These are phyloP conservation scores for Cystofilobasidium capitatum DNA, from an alignment of 768 basidiomycete genomes.

Conservation along the genomic window DNA sequence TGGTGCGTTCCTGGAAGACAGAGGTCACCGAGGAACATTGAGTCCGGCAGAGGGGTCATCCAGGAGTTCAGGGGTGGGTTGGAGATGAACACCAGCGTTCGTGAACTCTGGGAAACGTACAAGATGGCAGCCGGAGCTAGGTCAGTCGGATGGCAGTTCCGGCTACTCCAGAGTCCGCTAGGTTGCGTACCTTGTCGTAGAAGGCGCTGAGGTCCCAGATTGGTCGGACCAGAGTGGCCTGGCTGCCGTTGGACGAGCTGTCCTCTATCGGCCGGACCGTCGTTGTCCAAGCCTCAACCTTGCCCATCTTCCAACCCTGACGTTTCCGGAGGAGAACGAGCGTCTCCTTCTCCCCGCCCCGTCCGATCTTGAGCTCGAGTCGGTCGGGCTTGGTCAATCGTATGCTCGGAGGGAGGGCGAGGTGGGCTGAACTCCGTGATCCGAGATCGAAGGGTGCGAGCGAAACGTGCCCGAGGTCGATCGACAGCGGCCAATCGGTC, in stretches of 20 bases:
- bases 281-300: no score
- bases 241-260: no score
- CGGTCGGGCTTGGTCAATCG: background rate
- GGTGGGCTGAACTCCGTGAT: background rate
- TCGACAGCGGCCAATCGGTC: background rate
- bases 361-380: background rate
- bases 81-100: background rate
- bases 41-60: constrained; percentile 55
- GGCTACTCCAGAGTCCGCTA: background rate
- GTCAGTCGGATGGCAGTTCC: background rate
- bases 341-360: background rate
- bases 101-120: no score
- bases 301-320: background rate
- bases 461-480: background rate
- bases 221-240: background rate
- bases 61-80: constrained; percentile 8
- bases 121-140: background rate
- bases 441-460: background rate
- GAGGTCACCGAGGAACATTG: constrained; percentile 59
- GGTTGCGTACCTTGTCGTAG: constrained; percentile 1
- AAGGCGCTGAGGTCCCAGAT: background rate
- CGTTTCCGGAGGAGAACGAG: background rate
- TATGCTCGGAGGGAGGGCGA: background rate
- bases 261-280: no score
- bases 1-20: constrained; percentile 58